Conservation (phyloP, 2,329 filamentous ascomycete genomes). For the Epichloe hybrida region DNA sequence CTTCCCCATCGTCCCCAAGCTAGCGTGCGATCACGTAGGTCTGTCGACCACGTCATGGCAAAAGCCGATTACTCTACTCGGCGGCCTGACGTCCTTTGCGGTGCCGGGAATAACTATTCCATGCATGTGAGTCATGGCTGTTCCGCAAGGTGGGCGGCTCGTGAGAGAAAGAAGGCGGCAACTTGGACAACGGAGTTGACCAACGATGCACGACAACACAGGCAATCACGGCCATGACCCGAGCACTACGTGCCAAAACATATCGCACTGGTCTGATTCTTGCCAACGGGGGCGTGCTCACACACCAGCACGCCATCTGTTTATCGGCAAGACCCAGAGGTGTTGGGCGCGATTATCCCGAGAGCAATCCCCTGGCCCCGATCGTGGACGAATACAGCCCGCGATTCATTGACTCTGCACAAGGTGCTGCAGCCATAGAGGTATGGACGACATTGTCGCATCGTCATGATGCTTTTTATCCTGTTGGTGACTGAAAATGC, state of each 20-base stretch:
- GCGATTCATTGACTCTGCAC: conserved; percentile 7
- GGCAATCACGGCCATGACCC: conserved; percentile 39
- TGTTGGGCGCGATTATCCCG: conserved; percentile 6
- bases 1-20: conserved; percentile 56
- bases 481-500: neutral
- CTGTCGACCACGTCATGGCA: conserved; percentile 29
- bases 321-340: conserved; percentile 32
- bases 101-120: conserved; percentile 58
- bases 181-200: accelerated
- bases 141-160: too few relatives aligned
- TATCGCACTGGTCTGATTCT: conserved; percentile 42
- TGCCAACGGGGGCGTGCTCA: conserved; percentile 52
- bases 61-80: conserved; percentile 47
- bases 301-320: conserved; percentile 49
- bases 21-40: conserved; percentile 46
- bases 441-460: conserved; percentile 4
- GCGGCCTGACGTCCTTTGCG: conserved; percentile 54
- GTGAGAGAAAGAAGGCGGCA: too few relatives aligned
- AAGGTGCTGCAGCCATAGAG: conserved; percentile 14
- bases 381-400: conserved; percentile 7
- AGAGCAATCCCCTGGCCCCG: conserved; percentile 7
- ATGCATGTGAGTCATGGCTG: conserved; percentile 37
- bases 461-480: neutral
- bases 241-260: conserved; percentile 33
- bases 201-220: neutral